These are phyloP conservation scores for Eimeria mitis DNA, from an alignment of 169 alveolate species.

Conservation along the genomic window DNA sequence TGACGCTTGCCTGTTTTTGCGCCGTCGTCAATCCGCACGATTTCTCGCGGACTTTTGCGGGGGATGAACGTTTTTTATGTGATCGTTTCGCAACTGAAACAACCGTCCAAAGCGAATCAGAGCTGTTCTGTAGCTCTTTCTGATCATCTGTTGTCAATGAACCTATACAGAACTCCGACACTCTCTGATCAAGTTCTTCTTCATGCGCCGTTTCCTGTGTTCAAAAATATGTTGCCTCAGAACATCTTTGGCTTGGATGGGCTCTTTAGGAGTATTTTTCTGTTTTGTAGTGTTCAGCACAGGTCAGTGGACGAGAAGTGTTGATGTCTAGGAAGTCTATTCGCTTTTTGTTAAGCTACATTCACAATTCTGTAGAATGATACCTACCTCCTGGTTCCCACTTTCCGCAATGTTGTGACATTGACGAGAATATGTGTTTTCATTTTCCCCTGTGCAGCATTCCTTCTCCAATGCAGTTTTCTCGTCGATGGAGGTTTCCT, in stretches of 20 bases:
- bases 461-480: neutral
- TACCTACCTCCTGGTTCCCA: neutral
- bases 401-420: neutral
- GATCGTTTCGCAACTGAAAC: conserved; percentile 7
- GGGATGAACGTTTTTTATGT: neutral
- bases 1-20: conserved; percentile 22
- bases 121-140: neutral
- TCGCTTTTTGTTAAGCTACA: neutral
- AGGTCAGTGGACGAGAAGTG: neutral
- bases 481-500: neutral
- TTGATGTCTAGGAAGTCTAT: neutral
- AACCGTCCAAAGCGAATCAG: neutral
- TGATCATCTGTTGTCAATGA: neutral
- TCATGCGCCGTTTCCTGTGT: neutral
- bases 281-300: neutral
- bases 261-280: neutral
- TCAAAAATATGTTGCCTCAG: neutral
- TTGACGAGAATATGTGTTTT: neutral
- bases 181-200: neutral
- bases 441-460: neutral
- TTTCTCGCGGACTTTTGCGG: neutral
- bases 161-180: neutral
- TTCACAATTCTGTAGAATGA: neutral
- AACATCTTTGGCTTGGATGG: neutral
- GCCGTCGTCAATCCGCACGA: neutral